Percentiles rank a stretch among this genome's conserved stretches.
Conservation (phyloP, 768 basidiomycete species). For the Boletus bicolor region DNA sequence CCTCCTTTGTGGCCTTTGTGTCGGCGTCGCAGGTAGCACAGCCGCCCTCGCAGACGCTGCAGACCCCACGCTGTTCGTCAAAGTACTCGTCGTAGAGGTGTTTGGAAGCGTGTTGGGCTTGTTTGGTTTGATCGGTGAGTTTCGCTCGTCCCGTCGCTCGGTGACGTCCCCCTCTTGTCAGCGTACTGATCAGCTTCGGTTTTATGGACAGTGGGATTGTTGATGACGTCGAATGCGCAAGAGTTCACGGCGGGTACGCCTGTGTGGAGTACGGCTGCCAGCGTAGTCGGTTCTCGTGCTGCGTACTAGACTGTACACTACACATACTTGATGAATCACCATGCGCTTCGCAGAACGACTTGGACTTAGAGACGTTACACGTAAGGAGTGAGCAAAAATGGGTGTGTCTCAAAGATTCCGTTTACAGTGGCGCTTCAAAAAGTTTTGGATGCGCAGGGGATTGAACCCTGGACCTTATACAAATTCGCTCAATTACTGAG, state of each 20-base stretch:
- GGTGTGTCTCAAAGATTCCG: too few species aligned
- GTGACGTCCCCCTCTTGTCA: background rate
- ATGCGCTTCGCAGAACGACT: background rate
- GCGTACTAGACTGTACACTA: conserved; percentile 25
- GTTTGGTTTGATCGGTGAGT: conserved; percentile 89
- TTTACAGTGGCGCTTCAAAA: conserved; percentile 5
- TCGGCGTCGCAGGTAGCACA: conserved; percentile 93
- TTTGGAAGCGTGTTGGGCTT: conserved; percentile 89
- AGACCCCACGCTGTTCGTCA: conserved; percentile 92
- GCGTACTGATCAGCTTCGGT: background rate
- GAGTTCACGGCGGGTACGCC: conserved; percentile 49
- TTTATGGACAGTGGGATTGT: conserved; percentile 59
- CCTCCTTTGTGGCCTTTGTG: conserved; percentile 89
- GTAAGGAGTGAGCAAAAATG: too few species aligned
- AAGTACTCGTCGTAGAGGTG: conserved; percentile 94
- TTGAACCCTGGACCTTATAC: conserved; percentile 45
- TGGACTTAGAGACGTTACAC: too few species aligned
- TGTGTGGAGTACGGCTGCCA: conserved; percentile 25
- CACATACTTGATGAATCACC: background rate
- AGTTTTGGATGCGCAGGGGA: conserved; percentile 40
- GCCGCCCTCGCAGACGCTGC: conserved; percentile 95
- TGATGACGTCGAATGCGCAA: conserved; percentile 68
- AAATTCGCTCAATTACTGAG: conserved; percentile 16
- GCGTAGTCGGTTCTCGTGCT: conserved; percentile 32
- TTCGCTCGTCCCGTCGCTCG: background rate